Percentiles rank a stretch among this genome's conserved stretches.
Evolutionary conservation across 2,329 filamentous ascomycete species (phyloP).

Genomic region (Pyrenophora teres): DNA sequence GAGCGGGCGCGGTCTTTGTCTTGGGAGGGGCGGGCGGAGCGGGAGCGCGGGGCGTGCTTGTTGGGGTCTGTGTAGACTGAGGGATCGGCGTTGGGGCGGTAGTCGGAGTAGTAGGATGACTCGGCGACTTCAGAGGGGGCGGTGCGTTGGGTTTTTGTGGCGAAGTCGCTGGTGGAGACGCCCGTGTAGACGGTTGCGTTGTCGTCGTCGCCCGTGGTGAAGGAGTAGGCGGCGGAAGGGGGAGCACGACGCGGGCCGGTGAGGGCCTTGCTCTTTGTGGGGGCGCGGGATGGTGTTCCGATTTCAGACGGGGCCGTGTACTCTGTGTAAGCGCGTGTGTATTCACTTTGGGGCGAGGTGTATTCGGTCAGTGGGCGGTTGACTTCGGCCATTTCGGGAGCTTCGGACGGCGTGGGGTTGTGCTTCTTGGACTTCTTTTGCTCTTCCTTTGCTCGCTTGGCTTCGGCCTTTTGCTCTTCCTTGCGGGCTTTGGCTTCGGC

Average conservation of each 20-base stretch:
- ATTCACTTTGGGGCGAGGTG: constrained; percentile 20
- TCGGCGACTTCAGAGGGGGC: constrained; percentile 36
- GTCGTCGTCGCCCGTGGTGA: constrained; percentile 55
- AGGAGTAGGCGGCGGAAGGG: constrained; percentile 53
- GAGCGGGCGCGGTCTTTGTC: constrained; percentile 13
- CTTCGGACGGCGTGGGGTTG: constrained; percentile 36
- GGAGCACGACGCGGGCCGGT: constrained; percentile 38
- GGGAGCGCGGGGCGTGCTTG: constrained; percentile 27
- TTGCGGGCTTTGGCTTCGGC: constrained; percentile 52
- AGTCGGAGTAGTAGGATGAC: constrained; percentile 49
- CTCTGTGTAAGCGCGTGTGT: constrained; percentile 32
- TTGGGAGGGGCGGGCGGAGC: constrained; percentile 21
- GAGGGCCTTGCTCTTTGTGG: constrained; percentile 21
- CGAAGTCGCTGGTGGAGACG: constrained; percentile 47
- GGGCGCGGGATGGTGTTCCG: constrained; percentile 18
- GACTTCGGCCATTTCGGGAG: constrained; percentile 36
- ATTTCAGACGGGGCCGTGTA: constrained; percentile 38
- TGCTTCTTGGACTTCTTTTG: constrained; percentile 52
- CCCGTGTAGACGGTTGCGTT: constrained; percentile 49
- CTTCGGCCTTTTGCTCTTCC: constrained; percentile 45
- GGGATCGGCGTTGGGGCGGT: constrained; percentile 47
- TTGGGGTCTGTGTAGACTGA: constrained; percentile 27
- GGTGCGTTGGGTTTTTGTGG: constrained; percentile 9
- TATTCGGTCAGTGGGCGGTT: constrained; percentile 32
- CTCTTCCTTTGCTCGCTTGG: constrained; percentile 47